phyloP scores from a whole-genome alignment of 371 early-diverging fungal species.

The Apophysomyces trapeziformis region DNA sequence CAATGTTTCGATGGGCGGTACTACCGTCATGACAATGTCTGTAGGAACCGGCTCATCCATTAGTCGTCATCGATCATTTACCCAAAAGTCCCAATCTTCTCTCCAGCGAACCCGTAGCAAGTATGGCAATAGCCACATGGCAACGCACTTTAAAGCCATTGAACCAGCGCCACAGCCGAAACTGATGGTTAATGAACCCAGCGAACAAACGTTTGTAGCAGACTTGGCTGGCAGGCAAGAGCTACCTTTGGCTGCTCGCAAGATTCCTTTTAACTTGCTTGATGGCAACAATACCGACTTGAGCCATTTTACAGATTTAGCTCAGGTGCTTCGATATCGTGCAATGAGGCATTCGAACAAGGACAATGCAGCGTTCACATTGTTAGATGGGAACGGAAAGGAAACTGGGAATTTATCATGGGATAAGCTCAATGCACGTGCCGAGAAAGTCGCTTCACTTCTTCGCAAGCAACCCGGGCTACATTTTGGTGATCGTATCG shows the following conservation, averaged over 20 bases:
- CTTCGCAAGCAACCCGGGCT: constrained; percentile 62
- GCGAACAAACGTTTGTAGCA: constrained; percentile 13
- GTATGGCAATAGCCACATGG: constrained; percentile 34
- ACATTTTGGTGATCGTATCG: constrained; percentile 66
- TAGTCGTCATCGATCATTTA: constrained; percentile 4
- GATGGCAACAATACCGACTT: constrained; percentile 36
- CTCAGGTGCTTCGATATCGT: constrained; percentile 59
- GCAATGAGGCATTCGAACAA: constrained; percentile 46
- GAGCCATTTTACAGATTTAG: constrained; percentile 49
- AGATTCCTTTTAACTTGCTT: constrained; percentile 34
- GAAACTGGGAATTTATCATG: constrained; percentile 68
- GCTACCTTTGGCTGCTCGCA: constrained; percentile 37
- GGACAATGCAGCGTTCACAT: constrained; percentile 59
- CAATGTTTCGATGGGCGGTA: constrained; percentile 25
- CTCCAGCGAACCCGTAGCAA: constrained; percentile 24
- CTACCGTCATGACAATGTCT: constrained; percentile 15
- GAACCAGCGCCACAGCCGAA: constrained; percentile 31
- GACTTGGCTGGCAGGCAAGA: constrained; percentile 39
- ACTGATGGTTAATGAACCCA: constrained; percentile 7
- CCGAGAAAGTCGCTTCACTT: constrained; percentile 70
- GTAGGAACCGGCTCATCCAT: not conserved
- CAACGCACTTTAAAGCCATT: constrained; percentile 30
- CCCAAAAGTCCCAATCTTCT: constrained; percentile 11
- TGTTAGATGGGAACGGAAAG: constrained; percentile 72
- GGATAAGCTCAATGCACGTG: constrained; percentile 70